Percentiles rank a stretch among this genome's conserved stretches.
These are phyloP conservation scores for Blastobotrys raffinosifermentans DNA, from an alignment of 1,139 yeast species.

Conservation along the genomic window DNA sequence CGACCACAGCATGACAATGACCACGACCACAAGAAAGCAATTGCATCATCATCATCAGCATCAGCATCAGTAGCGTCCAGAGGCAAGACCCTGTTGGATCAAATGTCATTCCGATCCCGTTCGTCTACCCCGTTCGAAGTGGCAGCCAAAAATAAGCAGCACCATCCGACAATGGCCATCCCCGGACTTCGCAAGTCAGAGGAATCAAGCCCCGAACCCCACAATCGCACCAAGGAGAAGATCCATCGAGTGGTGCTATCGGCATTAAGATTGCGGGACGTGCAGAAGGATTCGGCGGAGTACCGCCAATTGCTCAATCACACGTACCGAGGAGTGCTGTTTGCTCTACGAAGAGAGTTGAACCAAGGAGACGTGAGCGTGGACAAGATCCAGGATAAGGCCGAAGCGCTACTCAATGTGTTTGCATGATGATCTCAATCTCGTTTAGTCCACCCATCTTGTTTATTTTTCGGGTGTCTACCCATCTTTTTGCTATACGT, in stretches of 20 bases:
- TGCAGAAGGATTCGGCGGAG: constrained; percentile 20
- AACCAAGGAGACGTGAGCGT: constrained; percentile 9
- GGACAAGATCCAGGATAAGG: constrained; percentile 21
- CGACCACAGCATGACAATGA: too few relatives aligned
- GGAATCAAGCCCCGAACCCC: constrained; percentile 9
- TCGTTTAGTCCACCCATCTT: neutral
- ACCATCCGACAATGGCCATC: constrained; percentile 2
- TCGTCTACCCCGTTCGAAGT: constrained; percentile 13
- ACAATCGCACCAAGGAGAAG: constrained; percentile 12
- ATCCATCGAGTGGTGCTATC: constrained; percentile 30
- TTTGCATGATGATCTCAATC: constrained; percentile 5
- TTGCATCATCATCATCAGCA: too few relatives aligned
- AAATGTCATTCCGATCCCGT: too few relatives aligned
- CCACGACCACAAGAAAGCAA: too few relatives aligned
- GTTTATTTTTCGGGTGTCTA: constrained; percentile 3
- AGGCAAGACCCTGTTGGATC: too few relatives aligned
- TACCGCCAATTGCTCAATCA: constrained; percentile 26
- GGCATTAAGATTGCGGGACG: constrained; percentile 31
- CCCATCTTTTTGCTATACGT: constrained; percentile 3
- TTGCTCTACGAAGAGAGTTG: constrained; percentile 23
- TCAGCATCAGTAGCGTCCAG: too few relatives aligned
- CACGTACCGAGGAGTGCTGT: constrained; percentile 24
- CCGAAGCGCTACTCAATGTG: constrained; percentile 20
- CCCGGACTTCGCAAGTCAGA: constrained; percentile 1
- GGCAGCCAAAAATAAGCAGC: constrained; percentile 11